Percentiles rank a stretch among this genome's conserved stretches.
These are phyloP conservation scores for Pistacia atlantica DNA, from an alignment of 345 rosid genomes.

Conservation along the genomic window DNA sequence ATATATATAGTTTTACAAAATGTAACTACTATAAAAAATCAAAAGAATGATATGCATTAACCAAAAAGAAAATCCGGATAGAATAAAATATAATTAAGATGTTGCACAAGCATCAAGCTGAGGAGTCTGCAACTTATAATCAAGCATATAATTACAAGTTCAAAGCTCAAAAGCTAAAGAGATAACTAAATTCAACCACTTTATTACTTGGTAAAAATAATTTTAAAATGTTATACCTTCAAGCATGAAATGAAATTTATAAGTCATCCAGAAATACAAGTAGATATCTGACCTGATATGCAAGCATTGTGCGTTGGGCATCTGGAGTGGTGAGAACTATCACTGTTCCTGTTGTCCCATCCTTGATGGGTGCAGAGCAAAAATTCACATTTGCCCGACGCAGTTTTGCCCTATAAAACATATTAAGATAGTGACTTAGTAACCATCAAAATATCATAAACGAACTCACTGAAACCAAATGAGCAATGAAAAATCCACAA, in stretches of 20 bases:
- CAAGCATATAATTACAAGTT: neutral
- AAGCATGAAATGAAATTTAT: neutral
- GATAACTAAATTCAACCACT: neutral
- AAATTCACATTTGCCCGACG: constrained; percentile 79
- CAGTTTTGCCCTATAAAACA: constrained; percentile 63
- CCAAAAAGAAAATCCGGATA: neutral
- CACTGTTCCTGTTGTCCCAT: constrained; percentile 96
- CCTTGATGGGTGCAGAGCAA: constrained; percentile 81
- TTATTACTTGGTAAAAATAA: neutral
- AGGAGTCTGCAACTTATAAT: neutral
- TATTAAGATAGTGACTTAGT: constrained; percentile 1
- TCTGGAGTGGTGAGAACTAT: constrained; percentile 95
- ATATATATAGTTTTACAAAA: neutral
- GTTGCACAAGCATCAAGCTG: neutral
- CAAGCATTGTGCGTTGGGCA: constrained; percentile 98
- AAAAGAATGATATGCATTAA: neutral
- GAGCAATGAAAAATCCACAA: neutral
- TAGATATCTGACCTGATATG: constrained; percentile 64
- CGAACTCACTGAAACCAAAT: neutral
- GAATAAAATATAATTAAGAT: neutral
- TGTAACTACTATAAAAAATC: neutral
- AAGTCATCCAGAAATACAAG: neutral
- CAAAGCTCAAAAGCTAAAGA: neutral
- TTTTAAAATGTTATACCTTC: neutral
- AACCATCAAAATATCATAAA: neutral